Evolutionary conservation across 176 grass and related monocot species (phyloP), one percentile per base, ranked within the genome.

Genomic region (Hordeum marinum): DNA sequence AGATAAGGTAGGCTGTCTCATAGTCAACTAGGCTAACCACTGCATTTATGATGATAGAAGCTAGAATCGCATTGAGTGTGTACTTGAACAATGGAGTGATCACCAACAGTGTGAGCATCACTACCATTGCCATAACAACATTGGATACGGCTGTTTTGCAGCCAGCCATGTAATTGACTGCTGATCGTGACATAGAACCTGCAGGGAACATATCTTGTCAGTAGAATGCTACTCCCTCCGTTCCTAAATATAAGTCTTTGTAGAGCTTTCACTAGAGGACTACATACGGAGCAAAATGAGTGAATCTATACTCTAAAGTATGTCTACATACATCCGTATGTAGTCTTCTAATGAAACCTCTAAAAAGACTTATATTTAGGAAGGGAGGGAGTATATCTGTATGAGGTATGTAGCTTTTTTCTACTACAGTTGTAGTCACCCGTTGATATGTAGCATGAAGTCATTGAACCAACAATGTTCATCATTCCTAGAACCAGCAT

Each of bases 1-100:
- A 99, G 43, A 99, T 88, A 54, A 93, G 91, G 62, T 86, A 91
- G n/a, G 96, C 96, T 1, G 88, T 41, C 60, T 95, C 76, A 4
- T 84, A 85, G 75, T 99, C 96, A 75, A 99, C 70, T 57, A 96
- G 76, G 34, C 86, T 76, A 61, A 93, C 10, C 31, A 99, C 96
- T 0, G 91, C 93, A 6, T 91, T 90, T 50, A 99, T 99, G 84
- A 99, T 99, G 88, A 96, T 96, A 4, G 96, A 78, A 10, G 96
- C 37, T 74, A 99, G 88, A 74, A 96, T 93, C 35, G 96, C 93
- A 86, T 95, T 99, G 8, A 93, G 96, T 7, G 96, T 99, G 84
- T 96, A 94, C 76, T 96, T 94, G 84, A 99, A 99, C 81, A 96
- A 75, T 52, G 96, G 96, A 59, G 93, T 99, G 88, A 99, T 94